Base-by-base conservation (phyloP, 2,329 filamentous ascomycete genomes). In the Blastomyces silverae region DNA sequence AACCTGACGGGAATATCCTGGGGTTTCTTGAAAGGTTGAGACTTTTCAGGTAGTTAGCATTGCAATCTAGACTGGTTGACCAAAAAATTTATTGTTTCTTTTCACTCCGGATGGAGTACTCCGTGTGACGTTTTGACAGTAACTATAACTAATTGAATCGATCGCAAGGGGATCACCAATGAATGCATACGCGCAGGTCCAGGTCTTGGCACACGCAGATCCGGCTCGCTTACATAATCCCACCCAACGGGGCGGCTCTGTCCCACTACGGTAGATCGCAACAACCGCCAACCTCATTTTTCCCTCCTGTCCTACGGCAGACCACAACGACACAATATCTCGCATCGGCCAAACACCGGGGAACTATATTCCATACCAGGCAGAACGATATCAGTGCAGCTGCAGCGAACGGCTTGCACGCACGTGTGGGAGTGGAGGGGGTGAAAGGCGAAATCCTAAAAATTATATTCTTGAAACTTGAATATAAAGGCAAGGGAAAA, bases 261-360 rank as follows among this genome's bases (percentile, higher is more conserved):
- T 39, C 31, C 20, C 31, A 17, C 22, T 67, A 67, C 66, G 64
- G 66, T 64, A 63, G 64, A 66, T 64, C 59, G 57, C 62, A 61
- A 58, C 56, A n/a, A 58, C 56, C 55, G 15, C 17, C 62, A 42
- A 20, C 48, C 60, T 53, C 28, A 15, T 34, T 25, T 42, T 37
- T 39, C 61, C 4, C 11, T 8, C 20, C 28, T 11, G 2, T n/a
- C 28, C 34, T 63, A 63, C 62, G 62, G 62, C 28, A 42, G 62
- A 58, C 62, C 52, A 58, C 62, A 63, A 55, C n/a, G 50, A 55
- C 61, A 52, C 28, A 13, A 39, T n/a, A 62, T 56, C 48, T 25
- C 48, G 25, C 37, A 25, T 22, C n/a, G 11, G 11, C 11, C 3
- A 17, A 44, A 39, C 20, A 58, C n/a, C 6, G 0, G 20, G 8